Percentiles rank a stretch among this genome's conserved stretches.
Conservation (phyloP, 768 basidiomycete genomes). For the Calocera viscosa region DNA sequence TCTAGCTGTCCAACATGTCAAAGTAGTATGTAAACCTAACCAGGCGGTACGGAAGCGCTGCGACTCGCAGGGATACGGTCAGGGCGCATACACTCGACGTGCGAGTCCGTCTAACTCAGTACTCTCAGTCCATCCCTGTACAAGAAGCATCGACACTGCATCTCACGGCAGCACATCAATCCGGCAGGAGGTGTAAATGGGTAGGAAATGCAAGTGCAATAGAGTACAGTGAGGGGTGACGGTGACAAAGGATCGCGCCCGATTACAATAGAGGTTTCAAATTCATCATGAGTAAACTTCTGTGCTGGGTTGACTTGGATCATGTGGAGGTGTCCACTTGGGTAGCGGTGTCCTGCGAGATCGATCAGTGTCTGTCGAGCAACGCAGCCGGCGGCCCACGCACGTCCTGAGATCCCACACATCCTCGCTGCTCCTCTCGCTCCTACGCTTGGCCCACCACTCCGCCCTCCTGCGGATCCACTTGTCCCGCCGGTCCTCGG, state of each 20-base stretch:
- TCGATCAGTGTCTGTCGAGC: background rate
- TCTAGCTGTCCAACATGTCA: too few relatives aligned
- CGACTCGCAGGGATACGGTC: too few relatives aligned
- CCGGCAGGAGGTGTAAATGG: too few relatives aligned
- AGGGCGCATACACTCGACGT: too few relatives aligned
- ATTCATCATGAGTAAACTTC: background rate
- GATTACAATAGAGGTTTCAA: background rate
- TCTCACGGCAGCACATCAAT: too few relatives aligned
- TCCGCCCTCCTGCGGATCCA: conserved; percentile 84
- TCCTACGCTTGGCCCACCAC: conserved; percentile 79
- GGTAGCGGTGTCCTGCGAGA: background rate
- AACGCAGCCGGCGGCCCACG: conserved; percentile 22
- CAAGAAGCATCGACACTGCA: too few relatives aligned
- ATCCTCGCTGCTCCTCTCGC: conserved; percentile 79
- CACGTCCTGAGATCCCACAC: conserved; percentile 85
- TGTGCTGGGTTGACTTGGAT: background rate
- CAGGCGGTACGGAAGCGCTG: too few relatives aligned
- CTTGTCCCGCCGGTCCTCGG: conserved; percentile 61
- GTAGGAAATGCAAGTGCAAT: background rate
- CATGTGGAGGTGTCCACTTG: background rate
- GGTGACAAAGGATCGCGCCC: too few relatives aligned
- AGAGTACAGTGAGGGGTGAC: background rate
- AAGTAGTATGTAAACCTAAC: too few relatives aligned
- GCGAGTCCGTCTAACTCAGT: too few relatives aligned
- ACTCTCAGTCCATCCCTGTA: too few relatives aligned